Base-by-base conservation (phyloP, 78 protist species). In the Dictyostelium intermedium region DNA sequence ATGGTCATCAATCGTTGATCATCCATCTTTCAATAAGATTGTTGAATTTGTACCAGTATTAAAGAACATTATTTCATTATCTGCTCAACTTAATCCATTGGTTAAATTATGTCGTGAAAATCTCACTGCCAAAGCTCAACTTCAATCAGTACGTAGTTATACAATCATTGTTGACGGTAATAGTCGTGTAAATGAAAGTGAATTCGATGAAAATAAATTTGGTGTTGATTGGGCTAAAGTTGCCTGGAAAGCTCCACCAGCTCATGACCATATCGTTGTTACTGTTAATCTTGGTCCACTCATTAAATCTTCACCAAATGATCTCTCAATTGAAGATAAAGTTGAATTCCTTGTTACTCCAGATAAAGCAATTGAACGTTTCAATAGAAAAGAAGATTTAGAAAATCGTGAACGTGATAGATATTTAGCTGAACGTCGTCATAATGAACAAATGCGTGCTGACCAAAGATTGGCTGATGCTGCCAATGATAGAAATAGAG, bases 141-240 rank as follows among this genome's bases (percentile, higher is more conserved):
- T 89, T 30, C 35, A 78, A 72, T 7, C 25, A 16, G 94, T 89
- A 9, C 25, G 56, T 13, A 63, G 16, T 43, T 89, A 80, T 30
- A 89, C 94, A 8, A 81, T 89, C 27, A 30, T 39, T 23, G 60
- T 80, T 13, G 94, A 89, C 23, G 94, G 87, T 34, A 18, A 30
- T 61, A 34, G 43, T n/a, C 30, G 74, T 43, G 56, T 89, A 14
- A 45, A 89, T n/a, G 94, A 89, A 81, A 23, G 61, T 13, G 94
- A 89, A 47, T 89, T 89, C 53, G 34, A 43, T 47, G 73, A 50
- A 0, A 89, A 89, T 53, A 89, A 81, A n/a, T 89, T 80, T 80
- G 94, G 94, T 81, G 94, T 89, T 16, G 94, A 89, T 50, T 89
- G 94, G 94, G 81, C 82, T 37, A 83, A 83, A 66, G 94, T 66